These are phyloP conservation scores for Chamaenerion angustifolium DNA, from an alignment of 345 rosid species.

Conservation along the genomic window DNA sequence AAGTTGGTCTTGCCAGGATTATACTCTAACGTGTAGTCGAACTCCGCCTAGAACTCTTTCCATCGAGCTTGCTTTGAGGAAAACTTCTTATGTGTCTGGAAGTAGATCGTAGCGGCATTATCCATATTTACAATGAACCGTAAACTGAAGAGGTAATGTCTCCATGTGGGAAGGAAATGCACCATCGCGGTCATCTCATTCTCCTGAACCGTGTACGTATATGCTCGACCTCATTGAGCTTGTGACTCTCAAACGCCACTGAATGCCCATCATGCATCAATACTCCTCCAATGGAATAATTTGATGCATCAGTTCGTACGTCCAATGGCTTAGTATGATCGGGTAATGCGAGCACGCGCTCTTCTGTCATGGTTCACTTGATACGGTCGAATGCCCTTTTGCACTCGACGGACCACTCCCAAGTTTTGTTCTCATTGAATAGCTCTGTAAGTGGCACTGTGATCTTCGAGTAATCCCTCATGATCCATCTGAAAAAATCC, in stretches of 20 bases:
- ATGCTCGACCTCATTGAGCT: neutral
- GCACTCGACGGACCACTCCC: neutral
- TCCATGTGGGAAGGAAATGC: neutral
- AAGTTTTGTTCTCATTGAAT: neutral
- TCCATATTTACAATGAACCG: neutral
- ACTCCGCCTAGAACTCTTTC: neutral
- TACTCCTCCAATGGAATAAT: neutral
- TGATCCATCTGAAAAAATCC: neutral
- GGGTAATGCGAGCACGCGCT: neutral
- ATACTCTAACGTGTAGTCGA: neutral
- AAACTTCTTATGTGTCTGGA: neutral
- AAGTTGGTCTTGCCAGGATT: neutral
- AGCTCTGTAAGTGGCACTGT: neutral
- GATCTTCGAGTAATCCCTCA: too few relatives aligned
- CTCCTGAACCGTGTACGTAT: neutral
- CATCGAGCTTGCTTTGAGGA: neutral
- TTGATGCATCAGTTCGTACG: constrained; percentile 1
- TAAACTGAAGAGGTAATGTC: neutral
- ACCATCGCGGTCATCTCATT: neutral
- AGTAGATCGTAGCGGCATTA: constrained; percentile 1
- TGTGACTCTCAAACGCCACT: neutral
- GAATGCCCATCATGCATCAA: neutral
- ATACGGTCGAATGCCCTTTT: neutral
- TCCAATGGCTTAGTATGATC: neutral
- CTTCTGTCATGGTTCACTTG: neutral